Percentiles rank a stretch among this genome's conserved stretches.
Conservation (phyloP, 2,329 filamentous ascomycete genomes). For the Epichloe sp. region DNA sequence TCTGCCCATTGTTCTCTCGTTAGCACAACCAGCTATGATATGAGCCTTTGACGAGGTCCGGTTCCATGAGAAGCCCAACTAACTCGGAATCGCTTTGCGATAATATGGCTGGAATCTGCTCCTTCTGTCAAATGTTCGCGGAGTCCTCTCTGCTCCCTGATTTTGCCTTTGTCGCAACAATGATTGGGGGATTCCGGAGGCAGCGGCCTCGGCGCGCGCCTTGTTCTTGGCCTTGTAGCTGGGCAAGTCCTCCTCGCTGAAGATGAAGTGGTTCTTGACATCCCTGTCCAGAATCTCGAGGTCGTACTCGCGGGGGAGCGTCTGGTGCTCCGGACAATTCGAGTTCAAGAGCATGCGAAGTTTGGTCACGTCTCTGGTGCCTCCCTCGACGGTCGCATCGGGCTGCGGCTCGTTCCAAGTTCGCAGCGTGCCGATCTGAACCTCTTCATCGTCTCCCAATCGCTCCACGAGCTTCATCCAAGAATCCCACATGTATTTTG, state of each 20-base stretch:
- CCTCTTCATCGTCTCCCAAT: conserved; percentile 68
- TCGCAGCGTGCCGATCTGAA: conserved; percentile 64
- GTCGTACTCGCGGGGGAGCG: conserved; percentile 81
- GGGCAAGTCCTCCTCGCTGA: conserved; percentile 85
- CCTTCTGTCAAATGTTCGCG: conserved; percentile 31
- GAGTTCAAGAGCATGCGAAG: conserved; percentile 53
- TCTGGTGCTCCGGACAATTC: conserved; percentile 52
- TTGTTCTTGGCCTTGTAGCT: conserved; percentile 33
- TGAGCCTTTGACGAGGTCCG: not conserved
- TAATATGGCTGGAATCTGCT: conserved; percentile 45
- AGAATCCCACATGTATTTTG: conserved; percentile 66
- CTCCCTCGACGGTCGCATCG: conserved; percentile 34
- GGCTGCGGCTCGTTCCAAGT: conserved; percentile 42
- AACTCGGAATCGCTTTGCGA: conserved; percentile 63
- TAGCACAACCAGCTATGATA: conserved; percentile 6
- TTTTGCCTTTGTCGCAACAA: conserved; percentile 31
- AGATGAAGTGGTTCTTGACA: conserved; percentile 81
- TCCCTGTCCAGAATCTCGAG: conserved; percentile 50
- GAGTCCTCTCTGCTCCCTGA: conserved; percentile 17
- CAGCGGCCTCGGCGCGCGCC: conserved; percentile 40
- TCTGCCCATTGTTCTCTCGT: conserved; percentile 35
- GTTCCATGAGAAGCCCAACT: conserved; percentile 17
- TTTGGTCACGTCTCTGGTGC: conserved; percentile 20
- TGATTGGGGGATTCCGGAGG: conserved; percentile 45
- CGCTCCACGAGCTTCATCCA: conserved; percentile 45